Percentiles rank a stretch among this genome's conserved stretches.
phyloP scores from a whole-genome alignment of 208 protist species.

The Trypanosoma boissoni region DNA sequence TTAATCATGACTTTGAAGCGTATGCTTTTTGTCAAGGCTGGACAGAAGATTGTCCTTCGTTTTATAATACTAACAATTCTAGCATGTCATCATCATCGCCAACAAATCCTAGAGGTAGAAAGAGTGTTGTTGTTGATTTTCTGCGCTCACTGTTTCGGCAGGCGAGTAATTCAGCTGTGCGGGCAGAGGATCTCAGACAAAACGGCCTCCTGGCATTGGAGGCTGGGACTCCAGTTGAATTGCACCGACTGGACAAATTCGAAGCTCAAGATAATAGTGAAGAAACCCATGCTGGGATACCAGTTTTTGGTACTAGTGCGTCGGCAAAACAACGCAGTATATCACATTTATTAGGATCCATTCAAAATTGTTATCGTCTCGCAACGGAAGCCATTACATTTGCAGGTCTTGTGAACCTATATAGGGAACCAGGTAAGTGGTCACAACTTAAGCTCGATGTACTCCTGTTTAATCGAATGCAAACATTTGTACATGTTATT shows the following conservation, averaged over 20 bases:
- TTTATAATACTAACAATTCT: constrained; percentile 19
- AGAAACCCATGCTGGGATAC: neutral
- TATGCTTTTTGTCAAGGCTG: constrained; percentile 72
- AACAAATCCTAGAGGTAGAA: constrained; percentile 24
- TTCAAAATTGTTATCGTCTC: constrained; percentile 54
- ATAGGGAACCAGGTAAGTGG: constrained; percentile 36
- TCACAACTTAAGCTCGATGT: constrained; percentile 33
- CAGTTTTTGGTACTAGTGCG: constrained; percentile 24
- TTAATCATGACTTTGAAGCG: constrained; percentile 74
- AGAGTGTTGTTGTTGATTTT: constrained; percentile 57
- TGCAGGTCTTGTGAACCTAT: constrained; percentile 36
- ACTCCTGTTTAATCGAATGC: constrained; percentile 51
- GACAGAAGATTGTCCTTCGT: constrained; percentile 40
- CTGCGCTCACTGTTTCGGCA: constrained; percentile 62
- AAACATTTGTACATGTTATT: constrained; percentile 37
- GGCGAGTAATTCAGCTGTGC: constrained; percentile 50
- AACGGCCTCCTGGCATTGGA: constrained; percentile 60
- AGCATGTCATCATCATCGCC: neutral
- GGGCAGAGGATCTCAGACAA: constrained; percentile 58
- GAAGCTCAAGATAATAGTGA: constrained; percentile 10
- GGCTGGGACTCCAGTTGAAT: constrained; percentile 34
- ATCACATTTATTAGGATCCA: constrained; percentile 39
- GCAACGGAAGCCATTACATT: constrained; percentile 61
- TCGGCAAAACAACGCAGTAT: constrained; percentile 53
- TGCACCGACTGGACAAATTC: constrained; percentile 42